Evolutionary conservation across 2,329 filamentous ascomycete genomes (phyloP).

Genomic region (Neofusicoccum parvum): DNA sequence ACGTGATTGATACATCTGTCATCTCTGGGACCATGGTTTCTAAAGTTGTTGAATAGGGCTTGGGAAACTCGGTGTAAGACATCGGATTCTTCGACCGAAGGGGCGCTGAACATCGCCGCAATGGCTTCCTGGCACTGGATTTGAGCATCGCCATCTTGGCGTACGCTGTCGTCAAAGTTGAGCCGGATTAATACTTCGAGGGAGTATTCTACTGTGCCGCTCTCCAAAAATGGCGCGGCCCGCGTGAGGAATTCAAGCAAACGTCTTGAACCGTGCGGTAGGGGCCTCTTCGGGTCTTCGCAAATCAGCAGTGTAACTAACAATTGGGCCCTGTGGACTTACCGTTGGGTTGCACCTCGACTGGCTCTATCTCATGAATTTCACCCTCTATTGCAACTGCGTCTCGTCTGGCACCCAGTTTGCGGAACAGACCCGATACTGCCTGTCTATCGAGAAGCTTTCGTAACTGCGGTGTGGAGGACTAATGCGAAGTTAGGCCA

Average conservation of each 20-base stretch:
- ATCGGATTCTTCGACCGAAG: neutral
- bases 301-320: neutral
- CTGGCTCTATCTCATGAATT: neutral
- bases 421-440: neutral
- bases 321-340: neutral
- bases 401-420: neutral
- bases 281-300: constrained; percentile 17
- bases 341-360: neutral
- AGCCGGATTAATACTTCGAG: constrained; percentile 20
- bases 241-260: constrained; percentile 29
- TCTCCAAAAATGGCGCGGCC: constrained; percentile 25
- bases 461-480: constrained; percentile 5
- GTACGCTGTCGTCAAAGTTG: constrained; percentile 21
- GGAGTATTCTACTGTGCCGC: neutral
- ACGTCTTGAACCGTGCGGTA: constrained; percentile 31
- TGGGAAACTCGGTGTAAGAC: neutral
- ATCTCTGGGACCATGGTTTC: constrained; percentile 30
- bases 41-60: constrained; percentile 33
- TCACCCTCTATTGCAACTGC: neutral
- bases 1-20: constrained; percentile 40
- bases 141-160: constrained; percentile 1
- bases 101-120: constrained; percentile 23
- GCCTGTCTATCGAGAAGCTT: neutral
- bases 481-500: neutral
- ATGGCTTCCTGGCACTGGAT: constrained; percentile 4